Evolutionary conservation across 305 asterid genomes (phyloP).

Genomic region (Rubia tinctorum): DNA sequence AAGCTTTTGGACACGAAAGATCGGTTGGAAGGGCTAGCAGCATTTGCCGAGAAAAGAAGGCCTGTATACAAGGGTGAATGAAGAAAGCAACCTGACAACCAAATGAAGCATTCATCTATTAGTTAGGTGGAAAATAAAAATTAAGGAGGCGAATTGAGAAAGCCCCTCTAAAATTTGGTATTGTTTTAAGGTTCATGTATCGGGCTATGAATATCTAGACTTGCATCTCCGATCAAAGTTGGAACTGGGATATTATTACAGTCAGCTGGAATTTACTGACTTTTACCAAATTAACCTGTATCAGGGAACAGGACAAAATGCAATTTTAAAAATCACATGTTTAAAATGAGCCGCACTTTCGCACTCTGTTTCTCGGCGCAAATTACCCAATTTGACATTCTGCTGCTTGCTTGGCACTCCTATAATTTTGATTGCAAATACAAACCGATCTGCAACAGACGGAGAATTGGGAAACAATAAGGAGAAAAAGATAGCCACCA

Average conservation of each 20-base stretch:
- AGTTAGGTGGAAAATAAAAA: too few species aligned
- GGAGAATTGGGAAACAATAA: background rate
- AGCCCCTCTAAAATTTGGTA: background rate
- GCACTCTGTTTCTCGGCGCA: too few species aligned
- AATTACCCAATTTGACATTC: too few species aligned
- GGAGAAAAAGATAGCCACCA: constrained; percentile 23
- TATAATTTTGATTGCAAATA: background rate
- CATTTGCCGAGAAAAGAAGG: constrained; percentile 79
- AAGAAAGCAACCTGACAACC: constrained; percentile 6
- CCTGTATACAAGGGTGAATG: constrained; percentile 71
- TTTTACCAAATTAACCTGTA: too few species aligned
- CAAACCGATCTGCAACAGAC: background rate
- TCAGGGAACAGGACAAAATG: too few species aligned
- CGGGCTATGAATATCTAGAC: too few species aligned
- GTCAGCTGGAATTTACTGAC: too few species aligned
- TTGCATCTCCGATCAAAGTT: background rate
- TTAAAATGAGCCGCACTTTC: too few species aligned
- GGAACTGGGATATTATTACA: background rate
- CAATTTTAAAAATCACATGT: too few species aligned
- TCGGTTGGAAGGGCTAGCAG: constrained; percentile 87
- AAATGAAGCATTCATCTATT: background rate
- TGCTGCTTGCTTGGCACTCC: too few species aligned
- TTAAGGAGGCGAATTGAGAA: background rate
- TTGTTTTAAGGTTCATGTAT: too few species aligned
- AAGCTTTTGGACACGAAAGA: constrained; percentile 62